Evolutionary conservation across 75 land plant species (phyloP).

Genomic region (Sequoia sempervirens): DNA sequence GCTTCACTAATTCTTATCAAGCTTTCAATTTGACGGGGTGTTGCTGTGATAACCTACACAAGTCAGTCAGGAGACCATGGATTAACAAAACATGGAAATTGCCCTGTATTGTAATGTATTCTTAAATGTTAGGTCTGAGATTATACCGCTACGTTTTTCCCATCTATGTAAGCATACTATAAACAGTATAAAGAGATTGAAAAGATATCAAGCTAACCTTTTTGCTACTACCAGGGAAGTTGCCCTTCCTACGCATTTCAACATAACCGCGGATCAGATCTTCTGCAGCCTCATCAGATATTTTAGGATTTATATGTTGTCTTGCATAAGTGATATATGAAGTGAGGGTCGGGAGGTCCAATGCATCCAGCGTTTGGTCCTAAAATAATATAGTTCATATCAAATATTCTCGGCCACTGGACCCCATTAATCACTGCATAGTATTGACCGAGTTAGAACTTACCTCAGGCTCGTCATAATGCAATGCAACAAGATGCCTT

Average conservation of each 20-base stretch:
- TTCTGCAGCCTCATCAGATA: slow-evolving; percentile 94
- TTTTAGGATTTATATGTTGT: slow-evolving; percentile 73
- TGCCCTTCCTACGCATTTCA: slow-evolving; percentile 88
- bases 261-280: slow-evolving; percentile 86
- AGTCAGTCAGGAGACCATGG: not conserved
- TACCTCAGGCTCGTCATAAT: slow-evolving; percentile 83
- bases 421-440: not conserved
- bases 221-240: slow-evolving; percentile 95
- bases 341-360: slow-evolving; percentile 73
- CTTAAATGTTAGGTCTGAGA: not conserved
- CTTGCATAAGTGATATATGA: slow-evolving; percentile 91
- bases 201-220: slow-evolving; percentile 42
- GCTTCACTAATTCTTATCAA: slow-evolving; percentile 96
- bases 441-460: not conserved
- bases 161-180: not conserved
- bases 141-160: not conserved
- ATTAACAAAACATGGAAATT: not conserved
- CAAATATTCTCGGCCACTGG: not conserved
- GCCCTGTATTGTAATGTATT: not conserved
- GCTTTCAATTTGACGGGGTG: slow-evolving; percentile 97
- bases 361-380: slow-evolving; percentile 54
- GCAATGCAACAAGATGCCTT: slow-evolving; percentile 89
- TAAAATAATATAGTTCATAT: slow-evolving; percentile 18
- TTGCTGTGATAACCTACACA: slow-evolving; percentile 90
- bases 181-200: not conserved